phyloP scores from a whole-genome alignment of 768 basidiomycete species.

The Russula emetica region DNA sequence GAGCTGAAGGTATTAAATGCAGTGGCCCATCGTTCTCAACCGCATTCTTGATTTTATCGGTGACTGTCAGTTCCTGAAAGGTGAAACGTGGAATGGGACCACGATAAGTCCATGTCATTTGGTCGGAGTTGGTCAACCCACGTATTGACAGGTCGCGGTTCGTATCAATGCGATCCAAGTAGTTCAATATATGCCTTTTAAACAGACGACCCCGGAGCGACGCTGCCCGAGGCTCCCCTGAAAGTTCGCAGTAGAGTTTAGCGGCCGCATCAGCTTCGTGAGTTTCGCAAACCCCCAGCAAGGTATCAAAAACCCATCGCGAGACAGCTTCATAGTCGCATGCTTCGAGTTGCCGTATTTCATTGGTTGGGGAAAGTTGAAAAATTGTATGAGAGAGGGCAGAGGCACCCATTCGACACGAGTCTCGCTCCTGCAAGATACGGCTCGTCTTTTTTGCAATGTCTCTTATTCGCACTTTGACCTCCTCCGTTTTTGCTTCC shows the following conservation, averaged over 20 bases:
- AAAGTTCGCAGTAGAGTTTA: neutral
- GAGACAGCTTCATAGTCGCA: neutral
- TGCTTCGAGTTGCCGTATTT: too few relatives aligned
- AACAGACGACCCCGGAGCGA: neutral
- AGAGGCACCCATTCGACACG: neutral
- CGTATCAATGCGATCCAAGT: neutral
- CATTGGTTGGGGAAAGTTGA: neutral
- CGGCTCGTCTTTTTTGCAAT: rapidly evolving
- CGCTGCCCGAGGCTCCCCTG: neutral
- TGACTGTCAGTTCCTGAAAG: neutral
- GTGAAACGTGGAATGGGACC: neutral
- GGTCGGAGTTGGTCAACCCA: neutral
- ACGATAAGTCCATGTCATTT: neutral
- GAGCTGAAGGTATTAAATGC: neutral
- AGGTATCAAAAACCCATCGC: neutral
- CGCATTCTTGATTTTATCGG: too few relatives aligned
- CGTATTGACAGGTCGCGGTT: neutral
- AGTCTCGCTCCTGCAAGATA: too few relatives aligned
- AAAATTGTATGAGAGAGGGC: neutral
- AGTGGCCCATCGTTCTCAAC: too few relatives aligned
- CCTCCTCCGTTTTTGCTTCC: too few relatives aligned
- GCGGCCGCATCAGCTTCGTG: neutral
- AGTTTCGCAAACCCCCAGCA: neutral
- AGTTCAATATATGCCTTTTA: neutral
- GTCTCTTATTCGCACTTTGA: rapidly evolving